These are phyloP conservation scores for Xanthoparmelia taractica DNA, from an alignment of 495 filamentous ascomycete species.

Conservation along the genomic window DNA sequence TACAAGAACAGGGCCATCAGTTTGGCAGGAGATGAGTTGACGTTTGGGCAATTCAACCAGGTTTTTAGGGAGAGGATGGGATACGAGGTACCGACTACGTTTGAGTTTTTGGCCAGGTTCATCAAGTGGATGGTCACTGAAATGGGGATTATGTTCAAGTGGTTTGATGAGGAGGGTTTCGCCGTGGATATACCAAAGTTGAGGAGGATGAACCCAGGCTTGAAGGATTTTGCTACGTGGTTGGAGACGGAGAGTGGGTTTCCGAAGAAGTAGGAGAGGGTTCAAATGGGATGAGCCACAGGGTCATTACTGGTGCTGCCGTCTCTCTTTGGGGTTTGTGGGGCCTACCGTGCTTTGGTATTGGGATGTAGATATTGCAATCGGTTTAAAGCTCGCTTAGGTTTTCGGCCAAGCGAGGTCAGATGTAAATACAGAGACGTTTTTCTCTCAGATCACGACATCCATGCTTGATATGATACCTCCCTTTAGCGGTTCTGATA, in stretches of 20 bases:
- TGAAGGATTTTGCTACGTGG: constrained; percentile 56
- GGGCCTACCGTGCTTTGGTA: too few relatives aligned
- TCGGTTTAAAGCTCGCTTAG: not conserved
- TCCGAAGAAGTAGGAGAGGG: not conserved
- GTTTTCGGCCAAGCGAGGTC: not conserved
- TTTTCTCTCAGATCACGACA: not conserved
- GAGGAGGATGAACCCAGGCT: constrained; percentile 41
- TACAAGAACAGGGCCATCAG: constrained; percentile 43
- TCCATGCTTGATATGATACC: not conserved
- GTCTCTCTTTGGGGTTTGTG: too few relatives aligned
- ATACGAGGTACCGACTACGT: constrained; percentile 43
- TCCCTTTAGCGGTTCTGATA: not conserved
- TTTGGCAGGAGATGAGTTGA: constrained; percentile 55
- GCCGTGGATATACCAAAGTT: constrained; percentile 49
- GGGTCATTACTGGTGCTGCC: not conserved
- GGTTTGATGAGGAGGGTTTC: constrained; percentile 56
- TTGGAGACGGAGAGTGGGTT: constrained; percentile 50
- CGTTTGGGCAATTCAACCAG: constrained; percentile 39
- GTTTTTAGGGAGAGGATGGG: constrained; percentile 47
- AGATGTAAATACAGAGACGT: not conserved
- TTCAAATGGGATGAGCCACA: not conserved
- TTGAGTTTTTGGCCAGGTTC: constrained; percentile 32
- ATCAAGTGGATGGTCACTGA: constrained; percentile 45
- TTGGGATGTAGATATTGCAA: not conserved
- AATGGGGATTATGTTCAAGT: constrained; percentile 53